A percentile compares a stretch with the other conserved stretches of the same genome.
phyloP scores from a whole-genome alignment of 306 rosid genomes.

The Corylus heterophylla region DNA sequence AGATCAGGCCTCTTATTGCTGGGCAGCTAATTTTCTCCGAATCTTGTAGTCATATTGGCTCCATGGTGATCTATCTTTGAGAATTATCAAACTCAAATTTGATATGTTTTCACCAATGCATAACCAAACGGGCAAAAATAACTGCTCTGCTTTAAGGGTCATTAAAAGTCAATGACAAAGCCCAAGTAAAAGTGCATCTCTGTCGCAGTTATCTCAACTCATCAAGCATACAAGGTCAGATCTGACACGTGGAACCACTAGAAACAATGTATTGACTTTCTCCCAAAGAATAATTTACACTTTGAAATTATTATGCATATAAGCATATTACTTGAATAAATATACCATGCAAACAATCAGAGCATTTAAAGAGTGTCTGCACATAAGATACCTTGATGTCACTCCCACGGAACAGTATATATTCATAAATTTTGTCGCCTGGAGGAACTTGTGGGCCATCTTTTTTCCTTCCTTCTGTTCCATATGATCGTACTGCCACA shows the following conservation, averaged over 20 bases:
- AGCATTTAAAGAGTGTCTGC: neutral
- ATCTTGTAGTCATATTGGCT: neutral
- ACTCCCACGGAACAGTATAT: slow-evolving; percentile 87
- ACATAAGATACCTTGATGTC: slow-evolving; percentile 76
- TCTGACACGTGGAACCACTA: neutral
- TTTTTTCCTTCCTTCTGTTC: slow-evolving; percentile 95
- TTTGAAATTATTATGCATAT: neutral
- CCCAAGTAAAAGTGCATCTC: neutral
- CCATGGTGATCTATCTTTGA: neutral
- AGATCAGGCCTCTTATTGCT: neutral
- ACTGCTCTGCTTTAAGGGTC: neutral
- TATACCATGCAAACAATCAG: neutral
- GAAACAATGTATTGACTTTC: neutral
- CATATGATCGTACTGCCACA: slow-evolving; percentile 84
- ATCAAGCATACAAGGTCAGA: neutral
- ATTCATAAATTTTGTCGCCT: slow-evolving; percentile 82
- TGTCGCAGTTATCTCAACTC: neutral
- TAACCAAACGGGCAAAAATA: neutral
- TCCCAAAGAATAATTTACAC: neutral
- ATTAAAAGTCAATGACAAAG: neutral
- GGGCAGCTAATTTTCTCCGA: neutral
- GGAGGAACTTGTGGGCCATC: slow-evolving; percentile 91
- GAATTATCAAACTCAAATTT: too few species aligned
- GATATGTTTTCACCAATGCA: neutral
- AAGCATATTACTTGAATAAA: neutral